Conservation (phyloP, 2,329 filamentous ascomycete genomes). For the Elsinoe necatrix region DNA sequence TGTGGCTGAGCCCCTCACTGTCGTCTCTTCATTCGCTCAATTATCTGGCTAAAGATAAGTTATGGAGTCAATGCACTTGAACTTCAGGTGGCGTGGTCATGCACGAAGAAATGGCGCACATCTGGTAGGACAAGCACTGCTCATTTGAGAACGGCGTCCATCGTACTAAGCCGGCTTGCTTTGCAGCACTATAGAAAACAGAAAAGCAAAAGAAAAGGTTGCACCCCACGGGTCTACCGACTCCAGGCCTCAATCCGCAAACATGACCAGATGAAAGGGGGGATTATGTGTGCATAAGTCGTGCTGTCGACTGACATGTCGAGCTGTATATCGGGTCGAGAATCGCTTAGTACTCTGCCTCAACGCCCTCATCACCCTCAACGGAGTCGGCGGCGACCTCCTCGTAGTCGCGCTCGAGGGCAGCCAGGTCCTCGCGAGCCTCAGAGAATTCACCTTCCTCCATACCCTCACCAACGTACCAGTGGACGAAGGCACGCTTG, state of each 20-base stretch:
- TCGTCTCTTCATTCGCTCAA: neutral
- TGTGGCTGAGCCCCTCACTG: conserved; percentile 9
- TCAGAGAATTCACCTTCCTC: conserved; percentile 99
- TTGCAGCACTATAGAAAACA: neutral
- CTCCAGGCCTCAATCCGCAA: conserved; percentile 17
- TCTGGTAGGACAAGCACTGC: neutral
- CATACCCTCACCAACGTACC: conserved; percentile 99
- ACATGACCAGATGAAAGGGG: conserved; percentile 19
- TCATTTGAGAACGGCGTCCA: conserved; percentile 1
- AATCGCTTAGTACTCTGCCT: conserved; percentile 76
- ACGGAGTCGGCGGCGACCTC: conserved; percentile 94
- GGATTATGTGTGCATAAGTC: conserved; percentile 15
- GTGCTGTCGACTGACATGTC: neutral
- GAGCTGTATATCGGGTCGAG: conserved; percentile 4
- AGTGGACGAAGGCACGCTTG: conserved; percentile 99
- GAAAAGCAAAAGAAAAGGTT: conserved; percentile 12
- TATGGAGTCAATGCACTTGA: neutral
- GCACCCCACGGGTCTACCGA: conserved; percentile 17
- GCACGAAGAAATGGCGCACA: neutral
- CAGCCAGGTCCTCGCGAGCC: conserved; percentile 95
- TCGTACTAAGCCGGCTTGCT: conserved; percentile 10
- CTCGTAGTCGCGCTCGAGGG: conserved; percentile 96
- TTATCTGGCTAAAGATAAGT: neutral
- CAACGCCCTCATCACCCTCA: conserved; percentile 73
- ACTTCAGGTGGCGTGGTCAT: conserved; percentile 7